Evolutionary conservation across 108 stramenopile species (phyloP), one percentile per base, ranked within the genome.

Genomic region (Cyclotella distinguenda): DNA sequence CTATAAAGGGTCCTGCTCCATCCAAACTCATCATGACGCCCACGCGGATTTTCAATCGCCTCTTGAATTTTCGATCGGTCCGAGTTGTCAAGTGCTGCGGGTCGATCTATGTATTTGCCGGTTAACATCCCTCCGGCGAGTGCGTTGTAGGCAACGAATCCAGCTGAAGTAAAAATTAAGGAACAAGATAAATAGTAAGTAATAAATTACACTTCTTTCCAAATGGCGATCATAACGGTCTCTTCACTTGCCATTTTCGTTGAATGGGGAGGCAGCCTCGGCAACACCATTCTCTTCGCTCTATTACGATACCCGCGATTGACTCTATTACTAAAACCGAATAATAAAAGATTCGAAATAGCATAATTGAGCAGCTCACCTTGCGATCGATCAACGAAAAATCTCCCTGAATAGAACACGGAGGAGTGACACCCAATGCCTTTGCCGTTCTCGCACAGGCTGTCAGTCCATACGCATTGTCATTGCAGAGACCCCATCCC

Each of bases 271-370:
- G 16, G 91, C 89, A 4, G 91, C 91, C 68, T 95, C 94, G 0
- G 91, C 88, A 3, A 95, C 88, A 33, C 94, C 94, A 65, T 95
- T 93, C 70, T 93, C 94, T 68, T 93, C 92, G 48, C 82, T 83
- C 60, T 74, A 39, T 21, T n/a, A 49, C 45, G 40, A 42, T 16
- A 42, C 13, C n/a, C 16, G n/a, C n/a, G n/a, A 5, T 16, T 4
- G 5, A 42, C 2, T 2, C n/a, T 13, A 42, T 16, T 42, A 2
- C 40, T 13, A 42, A 16, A 42, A 16, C 13, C 2, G 5, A 5
- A 4, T 42, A 13, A 42, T 16, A 42, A 42, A 42, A 16, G 4
- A 16, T 42, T 13, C 16, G 16, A 13, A 42, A 42, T 16, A 10
- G 13, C 46, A 2, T 23, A 22, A 22, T 1, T 23, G 36, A 59